Base-by-base conservation (phyloP, 345 rosid species). In the Hibiscus trionum region DNA sequence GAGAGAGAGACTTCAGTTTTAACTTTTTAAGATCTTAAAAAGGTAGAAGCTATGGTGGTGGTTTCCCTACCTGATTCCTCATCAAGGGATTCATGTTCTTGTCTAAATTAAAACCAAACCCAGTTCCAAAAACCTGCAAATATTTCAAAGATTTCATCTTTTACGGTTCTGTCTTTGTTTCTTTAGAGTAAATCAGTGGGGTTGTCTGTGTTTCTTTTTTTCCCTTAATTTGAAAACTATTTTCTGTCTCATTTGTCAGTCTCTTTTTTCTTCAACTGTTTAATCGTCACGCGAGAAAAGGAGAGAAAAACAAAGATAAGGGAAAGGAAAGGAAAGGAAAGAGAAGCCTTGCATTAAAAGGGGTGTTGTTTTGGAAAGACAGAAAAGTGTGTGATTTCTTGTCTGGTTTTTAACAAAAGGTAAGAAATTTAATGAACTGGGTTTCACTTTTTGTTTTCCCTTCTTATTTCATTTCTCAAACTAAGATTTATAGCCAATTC, bases 21-120 rank as follows among this genome's bases (percentile, higher is more conserved):
- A 44, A 47, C 14, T 44, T 42, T 68, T 26, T 4, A 44, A 47
- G 72, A 31, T 4, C 59, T 52, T 47, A 10, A 10, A 37, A 53
- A 33, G 72, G 72, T 69, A 0, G 44, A 39, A 68, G 59, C 50
- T 72, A 58, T 9, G 14, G 70, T 80, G 63, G 78, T 78, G 73
- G 33, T 66, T 73, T 73, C 80, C 76, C 76, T 77, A 75, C 81
- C 73, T 73, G 80, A 80, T 75, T 59, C 75, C 79, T 82, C 72
- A 80, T 72, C 73, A 53, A 49, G 58, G 77, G 79, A 77, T 80
- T 77, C 73, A 75, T 73, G 76, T 73, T 74, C 52, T 70, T 29
- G 55, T 76, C 21, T 66, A 68, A 70, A 75, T 26, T 3, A 50
- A 39, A 72, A 72, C 46, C 72, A 37, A 29, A 72, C 83, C 73